Conservation (phyloP, 495 filamentous ascomycete genomes). For the Penicillium parvum region DNA sequence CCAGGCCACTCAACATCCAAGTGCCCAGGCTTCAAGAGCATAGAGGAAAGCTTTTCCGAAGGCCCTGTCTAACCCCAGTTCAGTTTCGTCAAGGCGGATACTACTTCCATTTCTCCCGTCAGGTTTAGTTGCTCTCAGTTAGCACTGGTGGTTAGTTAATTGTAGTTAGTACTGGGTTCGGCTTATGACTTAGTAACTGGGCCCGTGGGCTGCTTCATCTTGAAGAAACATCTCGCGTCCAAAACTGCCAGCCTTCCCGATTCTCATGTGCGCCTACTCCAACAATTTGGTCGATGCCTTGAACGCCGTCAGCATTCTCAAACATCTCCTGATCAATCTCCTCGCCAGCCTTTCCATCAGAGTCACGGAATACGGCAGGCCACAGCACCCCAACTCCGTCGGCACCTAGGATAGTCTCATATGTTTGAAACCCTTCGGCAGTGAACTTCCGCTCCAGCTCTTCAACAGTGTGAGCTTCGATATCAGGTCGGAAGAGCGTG, state of each 20-base stretch:
- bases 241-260: constrained; percentile 90
- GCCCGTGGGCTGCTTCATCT: too few relatives aligned
- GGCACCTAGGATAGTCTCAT: constrained; percentile 82
- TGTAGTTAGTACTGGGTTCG: too few relatives aligned
- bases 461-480: constrained; percentile 45
- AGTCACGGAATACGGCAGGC: constrained; percentile 75
- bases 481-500: constrained; percentile 71
- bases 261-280: constrained; percentile 61
- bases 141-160: too few relatives aligned
- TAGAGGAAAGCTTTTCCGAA: too few relatives aligned
- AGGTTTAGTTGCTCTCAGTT: too few relatives aligned
- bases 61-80: too few relatives aligned
- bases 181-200: too few relatives aligned
- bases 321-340: constrained; percentile 94
- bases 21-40: too few relatives aligned
- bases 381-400: constrained; percentile 90
- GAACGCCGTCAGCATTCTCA: constrained; percentile 70
- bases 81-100: too few relatives aligned
- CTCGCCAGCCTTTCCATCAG: constrained; percentile 69
- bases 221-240: constrained; percentile 59
- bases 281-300: constrained; percentile 69
- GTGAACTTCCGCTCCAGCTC: constrained; percentile 63
- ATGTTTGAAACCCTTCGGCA: constrained; percentile 73
- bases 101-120: too few relatives aligned
- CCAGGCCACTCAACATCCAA: too few relatives aligned